Percentiles rank a stretch among this genome's conserved stretches.
phyloP scores from a whole-genome alignment of 805 yeast genomes.

The Schizosaccharomyces octosporus region DNA sequence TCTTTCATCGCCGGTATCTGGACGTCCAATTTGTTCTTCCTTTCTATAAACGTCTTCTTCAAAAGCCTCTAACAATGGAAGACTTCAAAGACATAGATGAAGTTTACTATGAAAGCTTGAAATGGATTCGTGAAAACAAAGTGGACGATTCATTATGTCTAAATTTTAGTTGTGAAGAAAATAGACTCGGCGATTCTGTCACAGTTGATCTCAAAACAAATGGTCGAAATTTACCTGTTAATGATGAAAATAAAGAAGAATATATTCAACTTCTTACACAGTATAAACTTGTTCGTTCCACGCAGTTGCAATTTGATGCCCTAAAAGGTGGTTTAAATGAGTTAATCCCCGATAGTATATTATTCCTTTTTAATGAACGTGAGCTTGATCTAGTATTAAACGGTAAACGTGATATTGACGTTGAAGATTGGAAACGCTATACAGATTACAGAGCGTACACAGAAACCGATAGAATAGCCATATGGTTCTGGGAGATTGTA shows the following conservation, averaged over 20 bases:
- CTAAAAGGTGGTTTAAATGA: slow-evolving; percentile 95
- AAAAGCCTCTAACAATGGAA: slow-evolving; percentile 76
- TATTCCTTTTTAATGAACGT: slow-evolving; percentile 90
- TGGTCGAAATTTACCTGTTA: slow-evolving; percentile 74
- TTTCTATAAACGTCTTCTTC: slow-evolving; percentile 87
- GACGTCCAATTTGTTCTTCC: slow-evolving; percentile 98
- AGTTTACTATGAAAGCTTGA: slow-evolving; percentile 77
- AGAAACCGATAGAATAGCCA: slow-evolving; percentile 84
- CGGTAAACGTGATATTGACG: slow-evolving; percentile 92
- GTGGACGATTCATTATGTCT: slow-evolving; percentile 69
- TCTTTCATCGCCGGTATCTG: slow-evolving; percentile 89
- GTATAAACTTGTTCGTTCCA: slow-evolving; percentile 83
- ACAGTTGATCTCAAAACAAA: slow-evolving; percentile 71
- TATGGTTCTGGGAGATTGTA: slow-evolving; percentile 88
- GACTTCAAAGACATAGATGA: slow-evolving; percentile 98
- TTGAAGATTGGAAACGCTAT: slow-evolving; percentile 97
- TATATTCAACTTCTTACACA: slow-evolving; percentile 84
- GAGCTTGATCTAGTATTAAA: slow-evolving; percentile 90
- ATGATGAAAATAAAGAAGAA: slow-evolving; percentile 83
- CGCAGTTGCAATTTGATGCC: slow-evolving; percentile 86
- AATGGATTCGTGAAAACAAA: slow-evolving; percentile 89
- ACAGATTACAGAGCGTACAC: slow-evolving; percentile 96
- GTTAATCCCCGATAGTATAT: slow-evolving; percentile 84
- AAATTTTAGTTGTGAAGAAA: slow-evolving; percentile 69
- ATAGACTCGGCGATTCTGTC: slow-evolving; percentile 78